A percentile compares a stretch with the other conserved stretches of the same genome.
Evolutionary conservation across 2,329 filamentous ascomycete species (phyloP).

Genomic region (Aspergillus sp.): DNA sequence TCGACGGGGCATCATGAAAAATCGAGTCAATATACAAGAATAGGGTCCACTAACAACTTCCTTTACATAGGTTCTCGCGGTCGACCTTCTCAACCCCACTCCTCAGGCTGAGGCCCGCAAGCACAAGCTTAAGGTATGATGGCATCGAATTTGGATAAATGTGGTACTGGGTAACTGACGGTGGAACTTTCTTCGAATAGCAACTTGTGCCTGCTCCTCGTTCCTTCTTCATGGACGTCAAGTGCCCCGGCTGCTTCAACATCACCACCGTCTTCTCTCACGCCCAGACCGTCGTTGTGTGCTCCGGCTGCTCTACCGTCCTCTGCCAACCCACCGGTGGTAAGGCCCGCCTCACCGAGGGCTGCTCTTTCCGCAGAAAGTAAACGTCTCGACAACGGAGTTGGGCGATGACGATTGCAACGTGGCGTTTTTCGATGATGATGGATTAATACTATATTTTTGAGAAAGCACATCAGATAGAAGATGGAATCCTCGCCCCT

Average conservation of each 20-base stretch:
- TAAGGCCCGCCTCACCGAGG: constrained; percentile 98
- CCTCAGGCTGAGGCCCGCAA: constrained; percentile 97
- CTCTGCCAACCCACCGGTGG: constrained; percentile 99
- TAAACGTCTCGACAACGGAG: constrained; percentile 54
- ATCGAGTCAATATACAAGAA: neutral
- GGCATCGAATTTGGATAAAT: neutral
- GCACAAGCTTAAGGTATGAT: constrained; percentile 99
- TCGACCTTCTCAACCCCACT: constrained; percentile 99
- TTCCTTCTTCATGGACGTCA: constrained; percentile 99
- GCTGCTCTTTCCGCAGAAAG: constrained; percentile 99
- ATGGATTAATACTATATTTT: constrained; percentile 29
- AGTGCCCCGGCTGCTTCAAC: constrained; percentile 99
- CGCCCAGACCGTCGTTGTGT: constrained; percentile 99
- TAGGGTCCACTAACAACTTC: constrained; percentile 19
- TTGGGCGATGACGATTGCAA: constrained; percentile 33
- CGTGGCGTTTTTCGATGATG: constrained; percentile 35
- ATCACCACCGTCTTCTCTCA: constrained; percentile 99
- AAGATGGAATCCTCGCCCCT: constrained; percentile 49
- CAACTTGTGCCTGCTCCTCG: constrained; percentile 92
- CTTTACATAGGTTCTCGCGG: constrained; percentile 85
- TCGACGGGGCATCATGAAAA: constrained; percentile 2
- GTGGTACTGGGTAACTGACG: constrained; percentile 4
- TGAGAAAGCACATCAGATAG: constrained; percentile 41
- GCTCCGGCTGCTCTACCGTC: constrained; percentile 98
- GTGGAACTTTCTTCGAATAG: constrained; percentile 45